Evolutionary conservation across 768 basidiomycete genomes (phyloP), one percentile per base, ranked within the genome.

Genomic region (Neoboletus brunneissimus): DNA sequence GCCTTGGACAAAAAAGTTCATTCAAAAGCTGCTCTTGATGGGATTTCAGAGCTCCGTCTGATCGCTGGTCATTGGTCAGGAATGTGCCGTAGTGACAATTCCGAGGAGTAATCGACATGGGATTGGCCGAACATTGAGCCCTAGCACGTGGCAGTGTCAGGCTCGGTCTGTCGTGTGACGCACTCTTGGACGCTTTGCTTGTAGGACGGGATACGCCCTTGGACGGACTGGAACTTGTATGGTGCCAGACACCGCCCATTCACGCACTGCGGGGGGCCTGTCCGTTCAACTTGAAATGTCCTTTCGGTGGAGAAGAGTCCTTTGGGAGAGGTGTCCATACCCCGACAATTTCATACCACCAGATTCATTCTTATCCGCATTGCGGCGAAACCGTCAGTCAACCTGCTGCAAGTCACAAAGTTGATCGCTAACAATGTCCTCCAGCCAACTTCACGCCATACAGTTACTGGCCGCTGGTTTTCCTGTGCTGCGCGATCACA

Each of bases 271-370:
- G 5, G 34, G 5, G 5, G 34, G 34, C 13, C 34, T 16, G 15
- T 10, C 34, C 15, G 6, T 35, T 35, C 34, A 35, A 7, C 23
- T 35, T 25, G 45, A 29, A 23, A 48, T 70, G 73, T 68, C 65
- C 38, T 34, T 49, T 41, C 60, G 52, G 64, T 92, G 89, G 89
- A 82, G 84, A 69, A 86, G 83, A 64, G 80, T 87, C 38, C 81
- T 94, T n/a, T 94, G 90, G 91, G 87, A 84, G 71, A 74, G 67
- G 51, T 88, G 88, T 69, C 75, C 80, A 3, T 87, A 81, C 67
- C 87, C 91, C 31, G 95, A 97, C 73, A 94, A 95, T 70, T 85
- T 93, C 75, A 86, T 97, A 50, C 88, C 91, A 8, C 74, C 78
- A 41, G 75, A 71, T 7, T 78, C 84, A 7, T 97, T 97, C 73